phyloP scores from a whole-genome alignment of 345 rosid species.

The Eucalyptus microcorys region DNA sequence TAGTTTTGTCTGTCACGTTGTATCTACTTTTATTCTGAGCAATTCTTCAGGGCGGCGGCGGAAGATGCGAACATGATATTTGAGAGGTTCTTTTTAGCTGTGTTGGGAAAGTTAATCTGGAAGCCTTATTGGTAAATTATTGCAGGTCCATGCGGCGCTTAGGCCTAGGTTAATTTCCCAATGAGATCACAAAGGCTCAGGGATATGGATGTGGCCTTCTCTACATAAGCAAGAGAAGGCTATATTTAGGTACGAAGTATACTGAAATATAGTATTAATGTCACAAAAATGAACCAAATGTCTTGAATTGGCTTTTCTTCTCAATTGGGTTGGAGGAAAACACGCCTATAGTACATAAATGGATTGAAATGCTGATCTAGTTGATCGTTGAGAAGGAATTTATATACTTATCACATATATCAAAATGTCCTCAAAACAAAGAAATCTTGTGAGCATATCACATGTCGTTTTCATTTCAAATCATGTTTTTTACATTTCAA shows the following conservation, averaged over 20 bases:
- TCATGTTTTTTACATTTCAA: not conserved
- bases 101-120: not conserved
- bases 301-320: not conserved
- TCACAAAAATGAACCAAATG: not conserved
- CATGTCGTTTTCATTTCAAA: not conserved
- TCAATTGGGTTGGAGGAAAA: not conserved
- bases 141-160: not conserved
- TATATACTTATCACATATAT: not conserved
- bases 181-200: not conserved
- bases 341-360: not conserved
- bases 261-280: not conserved
- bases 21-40: not conserved
- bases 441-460: fast-evolving
- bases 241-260: not conserved
- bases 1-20: not conserved
- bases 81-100: not conserved
- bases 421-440: not conserved
- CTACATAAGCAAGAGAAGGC: not conserved
- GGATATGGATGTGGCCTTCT: not conserved
- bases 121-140: not conserved
- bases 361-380: not conserved
- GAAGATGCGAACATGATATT: not conserved
- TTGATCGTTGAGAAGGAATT: not conserved
- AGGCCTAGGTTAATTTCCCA: not conserved
- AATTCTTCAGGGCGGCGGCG: not conserved